Evolutionary conservation across 2,329 filamentous ascomycete species (phyloP).

Genomic region (Phaeosphaeriaceae sp.): DNA sequence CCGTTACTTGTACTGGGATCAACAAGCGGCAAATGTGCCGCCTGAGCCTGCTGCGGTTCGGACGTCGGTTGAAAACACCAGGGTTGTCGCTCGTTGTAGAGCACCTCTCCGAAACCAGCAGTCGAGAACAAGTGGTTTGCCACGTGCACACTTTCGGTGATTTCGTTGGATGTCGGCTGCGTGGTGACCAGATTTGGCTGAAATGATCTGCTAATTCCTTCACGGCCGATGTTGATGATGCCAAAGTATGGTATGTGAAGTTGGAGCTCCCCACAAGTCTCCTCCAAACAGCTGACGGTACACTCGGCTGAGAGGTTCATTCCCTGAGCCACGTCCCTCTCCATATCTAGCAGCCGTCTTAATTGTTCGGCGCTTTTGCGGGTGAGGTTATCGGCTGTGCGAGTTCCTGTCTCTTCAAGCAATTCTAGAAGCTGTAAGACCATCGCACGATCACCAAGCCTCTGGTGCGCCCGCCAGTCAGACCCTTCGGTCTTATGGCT

Average conservation of each 20-base stretch:
- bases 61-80: not conserved
- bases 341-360: conserved; percentile 21
- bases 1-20: conserved; percentile 25
- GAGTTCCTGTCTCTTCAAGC: conserved; percentile 9
- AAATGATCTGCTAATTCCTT: conserved; percentile 10
- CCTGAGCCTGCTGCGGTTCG: not conserved
- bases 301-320: not conserved
- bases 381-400: conserved; percentile 17
- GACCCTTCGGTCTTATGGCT: conserved; percentile 4
- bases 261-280: conserved; percentile 6
- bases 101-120: conserved; percentile 7
- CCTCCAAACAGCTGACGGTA: conserved; percentile 1
- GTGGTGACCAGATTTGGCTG: not conserved
- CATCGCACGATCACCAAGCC: conserved; percentile 23
- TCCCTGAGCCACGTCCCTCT: conserved; percentile 14
- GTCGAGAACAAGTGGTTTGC: conserved; percentile 4
- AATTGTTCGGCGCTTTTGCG: conserved; percentile 18
- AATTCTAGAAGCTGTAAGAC: conserved; percentile 18
- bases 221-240: conserved; percentile 37
- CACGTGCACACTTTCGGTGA: not conserved
- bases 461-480: conserved; percentile 20
- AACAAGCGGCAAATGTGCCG: not conserved
- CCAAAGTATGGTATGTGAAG: conserved; percentile 40
- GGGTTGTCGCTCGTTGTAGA: not conserved
- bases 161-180: not conserved